These are phyloP conservation scores for Punctularia strigosozonata DNA, from an alignment of 768 basidiomycete species.

Conservation along the genomic window DNA sequence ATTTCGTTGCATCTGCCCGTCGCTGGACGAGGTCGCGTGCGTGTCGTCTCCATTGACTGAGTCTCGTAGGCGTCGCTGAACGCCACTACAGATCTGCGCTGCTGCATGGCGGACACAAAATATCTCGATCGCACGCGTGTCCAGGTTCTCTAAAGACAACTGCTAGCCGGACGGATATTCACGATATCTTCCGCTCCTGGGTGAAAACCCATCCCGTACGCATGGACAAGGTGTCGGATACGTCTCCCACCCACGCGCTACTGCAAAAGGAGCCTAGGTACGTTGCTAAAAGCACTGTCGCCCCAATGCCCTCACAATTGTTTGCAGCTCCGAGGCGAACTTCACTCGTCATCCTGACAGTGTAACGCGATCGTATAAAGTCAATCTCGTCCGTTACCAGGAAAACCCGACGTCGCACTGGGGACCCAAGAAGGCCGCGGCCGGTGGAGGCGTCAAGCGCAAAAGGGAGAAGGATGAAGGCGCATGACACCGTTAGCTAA, in stretches of 20 bases:
- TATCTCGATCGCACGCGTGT: conserved; percentile 86
- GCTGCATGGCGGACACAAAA: conserved; percentile 69
- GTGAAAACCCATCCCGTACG: conserved; percentile 74
- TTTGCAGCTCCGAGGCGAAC: conserved; percentile 45
- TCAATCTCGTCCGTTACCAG: conserved; percentile 83
- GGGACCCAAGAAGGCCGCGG: conserved; percentile 69
- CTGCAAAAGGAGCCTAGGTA: conserved; percentile 62
- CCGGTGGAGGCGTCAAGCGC: conserved; percentile 28
- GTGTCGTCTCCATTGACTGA: conserved; percentile 16
- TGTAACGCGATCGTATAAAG: conserved; percentile 43
- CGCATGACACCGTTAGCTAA: too few relatives aligned
- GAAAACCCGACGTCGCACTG: conserved; percentile 85
- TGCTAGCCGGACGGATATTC: conserved; percentile 56
- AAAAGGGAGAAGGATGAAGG: too few relatives aligned
- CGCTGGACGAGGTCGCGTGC: conserved; percentile 65
- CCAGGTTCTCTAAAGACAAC: conserved; percentile 88
- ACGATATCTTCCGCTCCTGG: conserved; percentile 82
- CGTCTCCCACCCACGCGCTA: conserved; percentile 58
- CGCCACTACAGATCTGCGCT: conserved; percentile 66
- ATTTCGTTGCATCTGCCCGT: conserved; percentile 74
- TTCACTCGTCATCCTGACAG: conserved; percentile 67
- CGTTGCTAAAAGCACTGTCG: conserved; percentile 11
- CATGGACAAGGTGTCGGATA: conserved; percentile 68
- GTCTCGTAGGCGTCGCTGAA: background rate
- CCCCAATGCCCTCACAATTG: background rate